A percentile compares a stretch with the other conserved stretches of the same genome.
phyloP scores from a whole-genome alignment of 108 stramenopile genomes.

The Mediolabrus comicus region DNA sequence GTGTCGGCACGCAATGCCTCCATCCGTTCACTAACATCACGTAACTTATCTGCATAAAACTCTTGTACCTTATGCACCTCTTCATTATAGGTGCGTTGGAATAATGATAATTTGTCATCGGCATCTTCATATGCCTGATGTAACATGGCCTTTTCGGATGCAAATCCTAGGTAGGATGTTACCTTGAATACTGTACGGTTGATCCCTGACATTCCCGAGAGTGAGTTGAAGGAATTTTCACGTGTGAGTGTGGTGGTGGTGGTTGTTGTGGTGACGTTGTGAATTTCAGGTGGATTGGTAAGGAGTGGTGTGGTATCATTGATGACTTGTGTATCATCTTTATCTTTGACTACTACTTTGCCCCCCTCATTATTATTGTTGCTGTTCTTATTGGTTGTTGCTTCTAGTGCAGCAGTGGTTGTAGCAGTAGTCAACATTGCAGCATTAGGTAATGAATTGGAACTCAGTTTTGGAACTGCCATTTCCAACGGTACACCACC shows the following conservation, averaged over 20 bases:
- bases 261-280: no score
- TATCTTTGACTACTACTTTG: no score
- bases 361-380: background rate
- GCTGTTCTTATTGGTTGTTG: no score
- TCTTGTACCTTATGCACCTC: constrained; percentile 59
- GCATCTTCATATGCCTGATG: constrained; percentile 16
- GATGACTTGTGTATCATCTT: background rate
- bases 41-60: constrained; percentile 61
- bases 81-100: constrained; percentile 27
- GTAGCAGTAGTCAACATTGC: background rate
- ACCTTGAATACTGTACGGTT: constrained; percentile 5
- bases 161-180: constrained; percentile 33
- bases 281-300: no score
- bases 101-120: constrained; percentile 22
- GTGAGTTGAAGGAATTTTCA: background rate
- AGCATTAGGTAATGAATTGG: background rate
- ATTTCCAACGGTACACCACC: background rate
- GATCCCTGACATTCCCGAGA: background rate
- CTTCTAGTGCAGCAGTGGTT: background rate
- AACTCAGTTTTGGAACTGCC: background rate
- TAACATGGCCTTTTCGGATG: constrained; percentile 17
- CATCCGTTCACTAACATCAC: constrained; percentile 64
- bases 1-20: constrained; percentile 55
- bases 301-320: background rate
- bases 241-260: background rate